Evolutionary conservation across 2,329 filamentous ascomycete genomes (phyloP), one percentile per base, ranked within the genome.

Genomic region (Trichoderma koningiopsis): DNA sequence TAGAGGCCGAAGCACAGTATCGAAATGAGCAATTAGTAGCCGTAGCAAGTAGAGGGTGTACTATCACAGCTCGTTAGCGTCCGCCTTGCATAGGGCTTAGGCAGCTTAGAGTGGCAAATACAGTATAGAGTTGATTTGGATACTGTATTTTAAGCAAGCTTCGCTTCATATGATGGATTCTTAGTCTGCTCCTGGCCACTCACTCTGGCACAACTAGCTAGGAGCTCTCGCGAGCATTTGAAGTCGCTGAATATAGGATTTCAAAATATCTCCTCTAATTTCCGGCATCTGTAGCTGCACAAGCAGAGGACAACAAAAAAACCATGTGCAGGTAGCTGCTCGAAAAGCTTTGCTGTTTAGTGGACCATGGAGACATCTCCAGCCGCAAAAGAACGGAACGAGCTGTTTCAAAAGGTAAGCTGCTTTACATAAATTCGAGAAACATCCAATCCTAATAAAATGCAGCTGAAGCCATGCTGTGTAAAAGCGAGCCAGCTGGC

Each of bases 391-490:
- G 73, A 75, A 40, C 76, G 80, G 57, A 79, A 79, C 68, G 76
- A 77, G 31, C 76, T 82, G 71, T 82, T 82, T 68, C 76, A 80
- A 60, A 76, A 79, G 73, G 80, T 79, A 53, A 24, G 72, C 68
- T 22, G 13, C 31, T 19, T 29, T 29, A 7, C 13, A 31, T 35
- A 3, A 16, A 19, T 27, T 37, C n/a, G 14, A 29, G 4, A 19
- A 6, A 13, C 10, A 3, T 22, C 27, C 16, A 33, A 8, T 3
- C n/a, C 72, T 73, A 57, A 74, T 61, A 4, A n/a, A 19, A 3
- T 22, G 31, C 53, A 91, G 88, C 84, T 91, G 70, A 90, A 90
- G 78, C 87, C 88, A 76, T 84, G 80, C 72, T 91, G 88, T 73
- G 82, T 91, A 68, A 82, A 84, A 68, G 85, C 90, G 71, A 89